These are phyloP conservation scores for Paramecium sexaurelia DNA, from an alignment of 73 alveolate genomes.

Conservation along the genomic window DNA sequence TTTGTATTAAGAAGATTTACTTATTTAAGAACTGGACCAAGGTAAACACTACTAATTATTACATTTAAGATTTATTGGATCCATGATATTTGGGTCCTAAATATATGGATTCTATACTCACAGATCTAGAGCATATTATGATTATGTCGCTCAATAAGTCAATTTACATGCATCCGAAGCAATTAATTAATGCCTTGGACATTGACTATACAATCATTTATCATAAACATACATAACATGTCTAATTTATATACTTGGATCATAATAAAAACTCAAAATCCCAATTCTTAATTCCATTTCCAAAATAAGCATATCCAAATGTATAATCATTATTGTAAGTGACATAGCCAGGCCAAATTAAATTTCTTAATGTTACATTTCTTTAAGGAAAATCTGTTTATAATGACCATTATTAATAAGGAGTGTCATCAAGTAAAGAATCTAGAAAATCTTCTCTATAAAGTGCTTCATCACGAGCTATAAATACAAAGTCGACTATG, in stretches of 20 bases:
- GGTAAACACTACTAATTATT: background rate
- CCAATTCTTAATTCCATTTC: slow-evolving; percentile 26
- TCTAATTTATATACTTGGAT: background rate
- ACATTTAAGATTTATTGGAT: background rate
- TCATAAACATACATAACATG: background rate
- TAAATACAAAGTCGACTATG: background rate
- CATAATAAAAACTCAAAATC: slow-evolving; percentile 39
- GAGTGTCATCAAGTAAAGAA: slow-evolving; percentile 75
- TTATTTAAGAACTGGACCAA: slow-evolving; percentile 5
- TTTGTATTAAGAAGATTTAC: background rate
- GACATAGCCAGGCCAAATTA: slow-evolving; percentile 92
- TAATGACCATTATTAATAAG: slow-evolving; percentile 85
- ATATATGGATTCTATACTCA: slow-evolving; percentile 24
- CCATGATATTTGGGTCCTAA: background rate
- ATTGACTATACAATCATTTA: background rate
- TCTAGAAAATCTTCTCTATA: slow-evolving; percentile 82
- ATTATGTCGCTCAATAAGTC: background rate
- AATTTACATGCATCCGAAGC: slow-evolving; percentile 18
- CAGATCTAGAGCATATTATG: slow-evolving; percentile 16
- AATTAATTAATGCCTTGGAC: slow-evolving; percentile 16
- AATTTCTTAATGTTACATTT: slow-evolving; percentile 74
- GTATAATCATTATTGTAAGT: background rate
- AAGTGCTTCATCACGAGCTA: slow-evolving; percentile 74
- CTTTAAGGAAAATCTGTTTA: slow-evolving; percentile 76
- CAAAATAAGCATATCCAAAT: slow-evolving; percentile 51